Percentiles rank a stretch among this genome's conserved stretches.
These are phyloP conservation scores for Colletotrichum destructivum DNA, from an alignment of 2,329 filamentous ascomycete genomes.

Conservation along the genomic window DNA sequence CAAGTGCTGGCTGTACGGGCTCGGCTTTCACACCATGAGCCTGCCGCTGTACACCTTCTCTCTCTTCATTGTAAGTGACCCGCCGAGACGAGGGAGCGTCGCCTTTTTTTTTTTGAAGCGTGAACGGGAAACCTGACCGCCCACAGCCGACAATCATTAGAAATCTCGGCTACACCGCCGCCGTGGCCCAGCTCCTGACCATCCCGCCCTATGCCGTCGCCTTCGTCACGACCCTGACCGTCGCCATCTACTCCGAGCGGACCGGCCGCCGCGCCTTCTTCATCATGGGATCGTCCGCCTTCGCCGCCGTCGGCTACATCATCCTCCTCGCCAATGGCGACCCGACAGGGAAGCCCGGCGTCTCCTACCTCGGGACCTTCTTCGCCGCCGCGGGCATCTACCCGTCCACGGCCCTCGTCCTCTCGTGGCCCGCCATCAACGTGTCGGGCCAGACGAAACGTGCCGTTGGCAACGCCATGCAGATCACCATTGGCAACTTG, in stretches of 20 bases:
- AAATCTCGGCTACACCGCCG: slow-evolving; percentile 67
- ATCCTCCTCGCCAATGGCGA: slow-evolving; percentile 69
- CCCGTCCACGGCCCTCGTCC: slow-evolving; percentile 72
- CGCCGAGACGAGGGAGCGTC: too few species aligned
- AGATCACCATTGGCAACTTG: slow-evolving; percentile 79
- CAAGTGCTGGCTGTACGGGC: slow-evolving; percentile 81
- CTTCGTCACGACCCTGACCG: slow-evolving; percentile 70
- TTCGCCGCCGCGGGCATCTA: slow-evolving; percentile 79
- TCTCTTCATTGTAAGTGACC: slow-evolving; percentile 63
- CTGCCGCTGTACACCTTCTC: slow-evolving; percentile 72
- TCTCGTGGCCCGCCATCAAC: slow-evolving; percentile 81
- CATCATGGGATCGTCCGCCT: slow-evolving; percentile 69
- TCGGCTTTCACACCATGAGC: slow-evolving; percentile 81
- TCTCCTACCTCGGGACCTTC: slow-evolving; percentile 74
- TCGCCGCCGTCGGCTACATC: slow-evolving; percentile 75
- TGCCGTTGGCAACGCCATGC: slow-evolving; percentile 78
- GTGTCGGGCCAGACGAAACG: slow-evolving; percentile 80
- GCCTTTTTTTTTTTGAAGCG: rapidly evolving
- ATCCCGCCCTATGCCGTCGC: slow-evolving; percentile 77
- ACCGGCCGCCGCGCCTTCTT: slow-evolving; percentile 72
- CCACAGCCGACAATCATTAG: slow-evolving; percentile 66
- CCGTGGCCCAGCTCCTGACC: slow-evolving; percentile 70
- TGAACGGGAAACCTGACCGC: background rate
- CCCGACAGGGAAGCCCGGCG: slow-evolving; percentile 63
- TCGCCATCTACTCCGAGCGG: slow-evolving; percentile 74